Conservation (phyloP, 2,329 filamentous ascomycete species). For the Penicillium sp. region DNA sequence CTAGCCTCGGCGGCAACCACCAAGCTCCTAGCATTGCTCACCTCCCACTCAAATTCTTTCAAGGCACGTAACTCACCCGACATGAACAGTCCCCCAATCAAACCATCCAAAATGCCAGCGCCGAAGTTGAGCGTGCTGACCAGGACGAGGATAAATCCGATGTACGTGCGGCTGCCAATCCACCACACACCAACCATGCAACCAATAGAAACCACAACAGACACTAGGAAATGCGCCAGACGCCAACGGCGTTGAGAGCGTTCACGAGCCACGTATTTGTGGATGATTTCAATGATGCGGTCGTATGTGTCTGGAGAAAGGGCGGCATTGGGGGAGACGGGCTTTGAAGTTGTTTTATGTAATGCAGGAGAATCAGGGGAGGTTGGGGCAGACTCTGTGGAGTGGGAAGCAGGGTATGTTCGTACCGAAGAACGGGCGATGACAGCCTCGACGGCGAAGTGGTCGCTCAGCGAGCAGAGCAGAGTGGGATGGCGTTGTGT, state of each 20-base stretch:
- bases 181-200: constrained; percentile 87
- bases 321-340: constrained; percentile 26
- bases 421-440: constrained; percentile 50
- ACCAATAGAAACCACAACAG: constrained; percentile 66
- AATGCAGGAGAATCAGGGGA: constrained; percentile 14
- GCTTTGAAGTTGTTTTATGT: constrained; percentile 18
- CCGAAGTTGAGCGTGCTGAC: constrained; percentile 74
- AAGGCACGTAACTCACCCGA: constrained; percentile 78
- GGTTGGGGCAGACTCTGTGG: constrained; percentile 2
- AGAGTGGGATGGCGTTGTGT: constrained; percentile 76
- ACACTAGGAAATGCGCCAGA: constrained; percentile 68
- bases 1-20: constrained; percentile 18
- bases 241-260: constrained; percentile 69
- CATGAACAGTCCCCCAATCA: constrained; percentile 86
- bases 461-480: constrained; percentile 85
- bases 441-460: constrained; percentile 86
- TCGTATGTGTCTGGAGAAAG: constrained; percentile 60
- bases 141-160: constrained; percentile 77
- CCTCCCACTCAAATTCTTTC: constrained; percentile 92
- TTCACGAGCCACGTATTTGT: constrained; percentile 70
- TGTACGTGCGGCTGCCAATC: constrained; percentile 66
- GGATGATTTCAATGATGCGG: constrained; percentile 70
- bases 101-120: constrained; percentile 75
- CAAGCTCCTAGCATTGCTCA: constrained; percentile 62
- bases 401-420: constrained; percentile 2